Evolutionary conservation across 805 yeast genomes (phyloP).

Genomic region (Nakazawaea ishiwadae): DNA sequence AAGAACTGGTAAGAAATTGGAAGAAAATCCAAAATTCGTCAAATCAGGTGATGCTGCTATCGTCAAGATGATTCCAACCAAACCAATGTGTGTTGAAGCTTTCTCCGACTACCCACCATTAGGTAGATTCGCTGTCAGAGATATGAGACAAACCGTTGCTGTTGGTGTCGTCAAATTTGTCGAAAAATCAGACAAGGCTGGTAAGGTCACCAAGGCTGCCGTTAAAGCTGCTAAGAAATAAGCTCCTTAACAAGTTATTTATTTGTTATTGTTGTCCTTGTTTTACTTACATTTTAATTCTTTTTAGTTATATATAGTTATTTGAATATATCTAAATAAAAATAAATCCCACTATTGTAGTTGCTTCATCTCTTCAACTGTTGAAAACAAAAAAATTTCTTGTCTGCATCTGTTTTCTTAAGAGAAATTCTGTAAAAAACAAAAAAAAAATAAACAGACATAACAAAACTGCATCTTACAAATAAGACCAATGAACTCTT

Average conservation of each 20-base stretch:
- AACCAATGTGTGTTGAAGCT: constrained; percentile 94
- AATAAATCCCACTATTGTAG: too few species aligned
- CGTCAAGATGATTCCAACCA: constrained; percentile 82
- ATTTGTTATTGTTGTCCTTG: constrained; percentile 6
- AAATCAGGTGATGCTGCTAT: constrained; percentile 96
- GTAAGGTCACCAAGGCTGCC: constrained; percentile 97
- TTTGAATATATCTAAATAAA: too few species aligned
- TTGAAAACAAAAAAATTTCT: too few species aligned
- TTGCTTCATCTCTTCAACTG: too few species aligned
- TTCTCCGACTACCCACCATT: constrained; percentile 94
- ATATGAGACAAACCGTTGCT: constrained; percentile 99
- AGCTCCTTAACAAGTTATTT: constrained; percentile 20
- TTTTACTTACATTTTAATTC: background rate
- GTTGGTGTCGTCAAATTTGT: constrained; percentile 98
- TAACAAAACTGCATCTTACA: too few species aligned
- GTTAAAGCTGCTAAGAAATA: constrained; percentile 74
- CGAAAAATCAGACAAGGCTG: constrained; percentile 80
- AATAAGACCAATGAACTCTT: background rate
- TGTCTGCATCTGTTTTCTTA: too few species aligned
- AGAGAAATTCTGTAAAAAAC: too few species aligned
- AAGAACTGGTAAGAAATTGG: constrained; percentile 87
- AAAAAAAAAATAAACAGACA: too few species aligned
- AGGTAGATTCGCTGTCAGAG: constrained; percentile 99
- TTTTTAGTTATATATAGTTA: constrained; percentile 3
- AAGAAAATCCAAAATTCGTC: constrained; percentile 88